Conservation (phyloP, 208 protist genomes). For the Wallacemonas sp. region DNA sequence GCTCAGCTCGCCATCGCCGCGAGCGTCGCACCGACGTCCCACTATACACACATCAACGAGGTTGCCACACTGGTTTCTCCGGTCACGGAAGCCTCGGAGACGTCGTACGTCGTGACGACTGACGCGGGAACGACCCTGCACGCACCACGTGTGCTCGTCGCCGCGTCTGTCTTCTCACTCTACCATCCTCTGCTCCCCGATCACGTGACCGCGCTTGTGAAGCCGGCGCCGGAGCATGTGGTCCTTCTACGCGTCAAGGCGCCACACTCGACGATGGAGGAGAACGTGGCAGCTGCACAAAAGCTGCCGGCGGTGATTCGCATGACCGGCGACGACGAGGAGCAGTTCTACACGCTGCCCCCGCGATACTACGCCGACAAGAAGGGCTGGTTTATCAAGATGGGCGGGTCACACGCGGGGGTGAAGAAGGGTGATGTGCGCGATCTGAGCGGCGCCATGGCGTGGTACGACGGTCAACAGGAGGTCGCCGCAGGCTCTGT, state of each 20-base stretch:
- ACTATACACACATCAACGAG: constrained; percentile 15
- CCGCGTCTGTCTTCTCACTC: constrained; percentile 9
- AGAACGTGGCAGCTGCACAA: constrained; percentile 15
- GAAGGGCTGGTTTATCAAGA: constrained; percentile 33
- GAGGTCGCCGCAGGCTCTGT: constrained; percentile 4
- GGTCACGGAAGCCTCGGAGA: background rate
- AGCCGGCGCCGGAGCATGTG: constrained; percentile 8
- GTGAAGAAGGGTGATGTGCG: background rate
- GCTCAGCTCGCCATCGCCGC: constrained; percentile 19
- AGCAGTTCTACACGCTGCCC: constrained; percentile 26
- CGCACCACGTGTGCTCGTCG: constrained; percentile 19
- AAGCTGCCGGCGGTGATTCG: constrained; percentile 16
- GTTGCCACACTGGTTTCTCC: background rate
- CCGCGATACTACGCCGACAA: constrained; percentile 23
- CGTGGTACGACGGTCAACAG: constrained; percentile 14
- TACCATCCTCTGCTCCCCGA: constrained; percentile 18
- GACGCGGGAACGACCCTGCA: constrained; percentile 7
- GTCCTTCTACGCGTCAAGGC: constrained; percentile 16
- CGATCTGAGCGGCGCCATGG: constrained; percentile 10
- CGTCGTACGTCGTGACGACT: constrained; percentile 15
- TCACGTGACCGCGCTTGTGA: background rate
- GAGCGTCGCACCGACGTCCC: background rate
- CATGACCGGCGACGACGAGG: constrained; percentile 3
- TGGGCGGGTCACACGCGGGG: constrained; percentile 11
- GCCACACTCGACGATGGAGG: constrained; percentile 1